Conservation (phyloP, 1,139 yeast genomes). For the Komagataea norvegica region DNA sequence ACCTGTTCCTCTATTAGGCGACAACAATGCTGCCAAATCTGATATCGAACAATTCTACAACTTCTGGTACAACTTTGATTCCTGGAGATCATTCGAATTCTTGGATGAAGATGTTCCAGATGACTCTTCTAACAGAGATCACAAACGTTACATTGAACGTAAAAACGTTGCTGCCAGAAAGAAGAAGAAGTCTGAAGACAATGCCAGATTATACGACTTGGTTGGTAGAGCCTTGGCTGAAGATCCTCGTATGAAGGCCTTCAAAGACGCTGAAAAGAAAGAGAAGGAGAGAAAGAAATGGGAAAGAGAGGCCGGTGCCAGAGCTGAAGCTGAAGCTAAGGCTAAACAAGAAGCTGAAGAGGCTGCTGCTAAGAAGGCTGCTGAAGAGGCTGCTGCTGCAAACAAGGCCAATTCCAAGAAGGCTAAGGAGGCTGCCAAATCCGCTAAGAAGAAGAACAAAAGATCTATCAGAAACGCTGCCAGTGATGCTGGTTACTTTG, state of each 20-base stretch:
- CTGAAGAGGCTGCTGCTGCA: slow-evolving; percentile 55
- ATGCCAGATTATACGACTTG: slow-evolving; percentile 79
- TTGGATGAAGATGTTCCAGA: slow-evolving; percentile 99
- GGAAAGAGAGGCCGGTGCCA: slow-evolving; percentile 97
- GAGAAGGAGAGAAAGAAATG: slow-evolving; percentile 94
- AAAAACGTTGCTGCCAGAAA: slow-evolving; percentile 95
- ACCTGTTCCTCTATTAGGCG: slow-evolving; percentile 85
- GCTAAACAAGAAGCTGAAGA: slow-evolving; percentile 85
- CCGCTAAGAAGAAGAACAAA: slow-evolving; percentile 97
- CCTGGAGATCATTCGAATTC: slow-evolving; percentile 98
- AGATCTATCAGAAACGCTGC: slow-evolving; percentile 80
- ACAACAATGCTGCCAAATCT: slow-evolving; percentile 58
- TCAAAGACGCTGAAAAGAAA: slow-evolving; percentile 91
- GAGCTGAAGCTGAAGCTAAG: slow-evolving; percentile 90
- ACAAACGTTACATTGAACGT: slow-evolving; percentile 97
- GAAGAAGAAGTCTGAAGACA: slow-evolving; percentile 97
- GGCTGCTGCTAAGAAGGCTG: slow-evolving; percentile 73
- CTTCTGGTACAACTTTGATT: slow-evolving; percentile 93
- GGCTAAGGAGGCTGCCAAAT: slow-evolving; percentile 95
- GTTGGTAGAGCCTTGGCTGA: slow-evolving; percentile 84
- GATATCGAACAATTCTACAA: slow-evolving; percentile 87
- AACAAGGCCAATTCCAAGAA: slow-evolving; percentile 73
- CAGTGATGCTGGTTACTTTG: slow-evolving; percentile 83
- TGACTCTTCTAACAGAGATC: slow-evolving; percentile 98
- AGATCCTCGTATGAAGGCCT: slow-evolving; percentile 92